Base-by-base conservation (phyloP, 148 eudicot species). In the Vaccinium darrowii region DNA sequence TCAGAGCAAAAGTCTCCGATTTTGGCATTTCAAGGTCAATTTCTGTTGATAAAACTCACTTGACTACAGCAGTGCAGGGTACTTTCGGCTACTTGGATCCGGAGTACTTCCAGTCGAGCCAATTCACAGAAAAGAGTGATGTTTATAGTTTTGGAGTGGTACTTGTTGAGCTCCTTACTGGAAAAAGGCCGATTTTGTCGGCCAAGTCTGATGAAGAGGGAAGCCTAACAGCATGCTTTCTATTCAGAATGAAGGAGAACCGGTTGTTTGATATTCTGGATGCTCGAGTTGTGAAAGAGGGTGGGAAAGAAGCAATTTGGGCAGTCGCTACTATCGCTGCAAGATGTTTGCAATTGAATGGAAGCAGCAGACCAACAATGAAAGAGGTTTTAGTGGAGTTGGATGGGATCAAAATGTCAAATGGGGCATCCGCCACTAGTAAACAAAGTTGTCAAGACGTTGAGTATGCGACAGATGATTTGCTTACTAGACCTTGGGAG, bases 321-420 rank as follows among this genome's bases (percentile, higher is more conserved):
- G 47, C 2, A 0, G 67, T 56, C 15, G 82, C 67, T 1, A 2
- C 21, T 53, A 7, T 78, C 23, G 39, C 81, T 0, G 7, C 14
- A 27, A 79, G 82, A 25, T 79, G 82, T 27, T 27, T 79, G 82
- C 23, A 25, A 57, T 51, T 78, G 13, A 78, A 78, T 52, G 81
- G 82, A 16, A 79, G 56, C 15, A 54, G 2, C 12, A 79, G 82
- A 57, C 82, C 67, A 19, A 79, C 65, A 51, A 79, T 54, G 82
- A 79, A 57, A 54, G 62, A 56, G 16, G 82, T 79, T 52, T 25
- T 79, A 79, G 19, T 79, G 54, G 65, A 79, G 65, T 30, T 79
- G 5, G 65, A 79, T 51, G 58, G 19, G 19, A 57, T 57, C 62
- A 5, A 8, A 57, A 57, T 43, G 47, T 43, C 47, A 43, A 43